Evolutionary conservation across 179 eudicot species (phyloP).

Genomic region (Beta macrorhiza): DNA sequence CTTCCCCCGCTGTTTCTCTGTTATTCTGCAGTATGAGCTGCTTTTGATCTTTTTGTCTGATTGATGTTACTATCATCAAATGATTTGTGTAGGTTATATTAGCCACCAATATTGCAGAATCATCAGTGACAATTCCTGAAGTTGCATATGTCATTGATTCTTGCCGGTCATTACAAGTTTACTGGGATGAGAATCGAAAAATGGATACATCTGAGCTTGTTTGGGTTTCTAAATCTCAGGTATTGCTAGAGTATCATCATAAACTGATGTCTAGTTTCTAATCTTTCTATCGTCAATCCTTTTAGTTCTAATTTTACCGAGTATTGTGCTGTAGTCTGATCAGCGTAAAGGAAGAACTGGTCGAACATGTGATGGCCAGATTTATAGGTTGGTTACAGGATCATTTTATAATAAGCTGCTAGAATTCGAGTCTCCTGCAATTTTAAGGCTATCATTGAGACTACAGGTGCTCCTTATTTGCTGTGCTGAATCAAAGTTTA

Average conservation of each 20-base stretch:
- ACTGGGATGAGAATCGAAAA: conserved; percentile 67
- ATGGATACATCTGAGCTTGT: conserved; percentile 67
- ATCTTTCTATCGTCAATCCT: neutral
- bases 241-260: conserved; percentile 23
- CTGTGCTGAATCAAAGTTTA: conserved; percentile 79
- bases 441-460: conserved; percentile 68
- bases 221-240: conserved; percentile 98
- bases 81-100: conserved; percentile 65
- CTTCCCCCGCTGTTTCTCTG: neutral
- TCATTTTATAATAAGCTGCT: conserved; percentile 59
- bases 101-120: conserved; percentile 97
- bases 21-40: neutral
- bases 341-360: conserved; percentile 97
- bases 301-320: conserved; percentile 9
- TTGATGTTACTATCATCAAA: conserved; percentile 12
- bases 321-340: conserved; percentile 58
- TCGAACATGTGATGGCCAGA: conserved; percentile 88
- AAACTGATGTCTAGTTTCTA: neutral
- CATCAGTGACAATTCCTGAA: conserved; percentile 96
- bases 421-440: conserved; percentile 68
- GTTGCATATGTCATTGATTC: conserved; percentile 96
- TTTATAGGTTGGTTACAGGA: conserved; percentile 73
- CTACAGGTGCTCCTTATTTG: conserved; percentile 77
- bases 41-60: neutral
- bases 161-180: conserved; percentile 87